Conservation (phyloP, 768 basidiomycete species). For the Mrakia frigida region DNA sequence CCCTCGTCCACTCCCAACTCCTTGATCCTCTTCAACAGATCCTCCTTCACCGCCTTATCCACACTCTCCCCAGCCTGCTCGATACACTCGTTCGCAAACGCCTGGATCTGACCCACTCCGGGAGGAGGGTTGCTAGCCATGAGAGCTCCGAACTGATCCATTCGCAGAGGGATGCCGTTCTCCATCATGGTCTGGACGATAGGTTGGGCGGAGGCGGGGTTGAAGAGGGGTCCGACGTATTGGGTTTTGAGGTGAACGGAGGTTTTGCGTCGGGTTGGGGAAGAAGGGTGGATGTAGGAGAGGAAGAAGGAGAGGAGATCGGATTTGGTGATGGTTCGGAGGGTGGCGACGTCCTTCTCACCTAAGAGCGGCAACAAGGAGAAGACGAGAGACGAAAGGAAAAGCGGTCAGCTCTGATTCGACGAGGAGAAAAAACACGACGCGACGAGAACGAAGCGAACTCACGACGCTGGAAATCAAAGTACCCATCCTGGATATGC, state of each 20-base stretch:
- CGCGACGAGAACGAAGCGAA: conserved; percentile 34
- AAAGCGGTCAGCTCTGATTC: not conserved
- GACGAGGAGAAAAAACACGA: not conserved
- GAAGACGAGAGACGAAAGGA: not conserved
- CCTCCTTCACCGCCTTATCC: conserved; percentile 49
- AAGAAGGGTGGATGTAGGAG: conserved; percentile 63
- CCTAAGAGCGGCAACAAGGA: conserved; percentile 49
- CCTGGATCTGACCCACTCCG: conserved; percentile 52
- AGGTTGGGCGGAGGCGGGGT: conserved; percentile 57
- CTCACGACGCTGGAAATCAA: conserved; percentile 81
- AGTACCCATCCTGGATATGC: conserved; percentile 70
- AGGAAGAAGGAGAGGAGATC: conserved; percentile 70
- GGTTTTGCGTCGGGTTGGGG: conserved; percentile 67
- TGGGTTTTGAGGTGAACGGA: conserved; percentile 76
- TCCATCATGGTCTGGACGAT: conserved; percentile 56
- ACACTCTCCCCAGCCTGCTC: conserved; percentile 37
- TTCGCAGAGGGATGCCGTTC: conserved; percentile 52
- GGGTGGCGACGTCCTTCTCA: conserved; percentile 61
- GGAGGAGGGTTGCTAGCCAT: conserved; percentile 55
- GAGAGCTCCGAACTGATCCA: conserved; percentile 53
- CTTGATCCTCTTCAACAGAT: conserved; percentile 56
- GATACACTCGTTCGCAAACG: conserved; percentile 56
- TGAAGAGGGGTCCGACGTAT: conserved; percentile 51
- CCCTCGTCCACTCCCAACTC: conserved; percentile 44
- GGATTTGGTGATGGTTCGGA: conserved; percentile 63